A percentile compares a stretch with the other conserved stretches of the same genome.
Conservation (phyloP, 352 stramenopile species). For the Phytophthora fragariaefolia region DNA sequence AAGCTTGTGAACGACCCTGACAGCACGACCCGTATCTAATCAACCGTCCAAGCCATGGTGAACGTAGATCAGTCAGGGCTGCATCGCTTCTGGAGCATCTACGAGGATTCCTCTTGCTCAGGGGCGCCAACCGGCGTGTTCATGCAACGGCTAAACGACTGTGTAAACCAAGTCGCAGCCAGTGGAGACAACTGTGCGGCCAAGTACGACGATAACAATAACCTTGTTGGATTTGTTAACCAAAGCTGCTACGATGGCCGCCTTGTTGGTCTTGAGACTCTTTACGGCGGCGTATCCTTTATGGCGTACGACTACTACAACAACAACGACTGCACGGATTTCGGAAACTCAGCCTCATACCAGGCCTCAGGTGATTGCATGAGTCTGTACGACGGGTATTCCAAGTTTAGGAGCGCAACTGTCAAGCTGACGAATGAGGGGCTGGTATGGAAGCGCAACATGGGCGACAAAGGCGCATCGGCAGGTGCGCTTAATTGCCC, state of each 20-base stretch:
- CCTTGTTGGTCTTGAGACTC: neutral
- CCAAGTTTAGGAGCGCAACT: neutral
- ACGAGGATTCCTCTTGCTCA: neutral
- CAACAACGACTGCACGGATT: neutral
- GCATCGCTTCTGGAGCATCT: slow-evolving; percentile 8
- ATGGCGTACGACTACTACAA: neutral
- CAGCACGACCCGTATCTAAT: no score
- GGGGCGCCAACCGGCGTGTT: neutral
- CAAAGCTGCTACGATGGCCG: neutral
- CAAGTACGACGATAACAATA: neutral
- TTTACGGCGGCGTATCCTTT: neutral
- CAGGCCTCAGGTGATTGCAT: neutral
- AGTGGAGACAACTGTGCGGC: neutral
- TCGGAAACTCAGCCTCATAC: neutral
- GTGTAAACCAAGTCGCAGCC: slow-evolving; percentile 2
- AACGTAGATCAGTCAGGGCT: neutral
- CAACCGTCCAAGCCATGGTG: neutral
- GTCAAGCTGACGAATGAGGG: neutral
- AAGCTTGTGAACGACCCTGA: no score
- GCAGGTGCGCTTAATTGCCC: slow-evolving; percentile 2
- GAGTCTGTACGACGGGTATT: neutral
- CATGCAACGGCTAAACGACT: neutral
- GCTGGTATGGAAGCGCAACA: neutral
- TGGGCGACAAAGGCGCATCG: no score
- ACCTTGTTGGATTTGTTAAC: neutral